These are phyloP conservation scores for Raphanus sativus DNA, from an alignment of 345 rosid genomes.

Conservation along the genomic window DNA sequence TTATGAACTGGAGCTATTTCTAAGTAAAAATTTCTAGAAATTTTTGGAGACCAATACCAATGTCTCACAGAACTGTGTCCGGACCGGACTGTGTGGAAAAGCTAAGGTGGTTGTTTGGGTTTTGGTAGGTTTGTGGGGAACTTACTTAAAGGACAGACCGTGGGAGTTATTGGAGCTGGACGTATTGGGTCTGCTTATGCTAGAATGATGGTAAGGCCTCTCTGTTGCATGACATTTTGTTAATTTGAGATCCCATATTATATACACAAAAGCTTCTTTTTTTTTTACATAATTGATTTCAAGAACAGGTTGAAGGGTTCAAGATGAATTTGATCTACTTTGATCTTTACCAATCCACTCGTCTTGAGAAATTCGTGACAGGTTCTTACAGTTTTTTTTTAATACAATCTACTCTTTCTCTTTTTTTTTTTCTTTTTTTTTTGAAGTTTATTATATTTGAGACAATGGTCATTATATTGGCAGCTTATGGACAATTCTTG, in stretches of 20 bases:
- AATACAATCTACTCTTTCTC: background rate
- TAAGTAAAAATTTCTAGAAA: no score
- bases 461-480: conserved; percentile 1
- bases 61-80: no score
- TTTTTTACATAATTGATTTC: background rate
- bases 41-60: no score
- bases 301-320: conserved; percentile 83
- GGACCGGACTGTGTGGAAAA: background rate
- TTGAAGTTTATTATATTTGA: background rate
- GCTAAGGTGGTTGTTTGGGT: background rate
- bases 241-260: background rate
- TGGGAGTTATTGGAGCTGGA: conserved; percentile 98
- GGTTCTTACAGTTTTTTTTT: conserved; percentile 42
- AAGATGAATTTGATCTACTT: conserved; percentile 95
- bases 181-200: conserved; percentile 99
- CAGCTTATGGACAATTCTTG: conserved; percentile 85
- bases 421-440: background rate
- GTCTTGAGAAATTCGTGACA: conserved; percentile 91
- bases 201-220: conserved; percentile 78
- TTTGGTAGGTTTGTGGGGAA: conserved; percentile 79
- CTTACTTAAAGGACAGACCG: conserved; percentile 96
- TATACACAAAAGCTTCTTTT: background rate
- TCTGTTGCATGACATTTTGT: background rate
- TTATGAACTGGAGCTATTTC: no score
- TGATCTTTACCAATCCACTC: conserved; percentile 91